Percentiles rank a stretch among this genome's conserved stretches.
Conservation (phyloP, 2,329 filamentous ascomycete species). For the Botrytis fragariae region DNA sequence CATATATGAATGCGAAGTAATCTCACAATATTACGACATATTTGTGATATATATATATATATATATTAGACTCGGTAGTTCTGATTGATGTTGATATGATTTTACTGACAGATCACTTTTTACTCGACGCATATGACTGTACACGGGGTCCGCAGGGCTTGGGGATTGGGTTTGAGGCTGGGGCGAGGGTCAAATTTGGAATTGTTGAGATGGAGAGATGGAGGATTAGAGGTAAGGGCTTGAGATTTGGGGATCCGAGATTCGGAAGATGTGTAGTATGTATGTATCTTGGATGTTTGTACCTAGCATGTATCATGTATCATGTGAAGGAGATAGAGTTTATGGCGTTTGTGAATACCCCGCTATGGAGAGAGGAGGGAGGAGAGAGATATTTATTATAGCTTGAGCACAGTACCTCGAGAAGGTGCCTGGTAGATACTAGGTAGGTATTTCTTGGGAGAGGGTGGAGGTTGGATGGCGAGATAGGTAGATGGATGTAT, state of each 20-base stretch:
- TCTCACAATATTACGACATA: not conserved
- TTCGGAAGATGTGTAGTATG: not conserved
- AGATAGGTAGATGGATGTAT: rapidly evolving
- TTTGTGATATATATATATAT: not conserved
- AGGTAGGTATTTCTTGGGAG: not conserved
- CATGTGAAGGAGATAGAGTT: not conserved
- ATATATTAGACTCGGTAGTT: not conserved
- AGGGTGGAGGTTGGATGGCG: not conserved
- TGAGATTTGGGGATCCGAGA: not conserved
- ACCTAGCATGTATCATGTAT: not conserved
- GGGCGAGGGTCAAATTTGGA: not conserved
- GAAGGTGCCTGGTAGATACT: not conserved
- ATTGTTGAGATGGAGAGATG: not conserved
- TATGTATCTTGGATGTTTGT: not conserved
- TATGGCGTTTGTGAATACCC: not conserved
- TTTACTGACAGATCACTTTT: not conserved
- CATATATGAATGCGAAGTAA: not conserved
- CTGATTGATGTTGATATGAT: no score
- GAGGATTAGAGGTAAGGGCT: not conserved
- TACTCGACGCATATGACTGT: not conserved
- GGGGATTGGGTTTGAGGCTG: not conserved
- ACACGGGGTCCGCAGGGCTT: not conserved
- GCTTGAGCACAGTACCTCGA: not conserved
- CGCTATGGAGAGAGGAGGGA: not conserved
- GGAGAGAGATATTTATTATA: not conserved